Conservation (phyloP, 2,329 filamentous ascomycete genomes). For the Botryotinia globosa region DNA sequence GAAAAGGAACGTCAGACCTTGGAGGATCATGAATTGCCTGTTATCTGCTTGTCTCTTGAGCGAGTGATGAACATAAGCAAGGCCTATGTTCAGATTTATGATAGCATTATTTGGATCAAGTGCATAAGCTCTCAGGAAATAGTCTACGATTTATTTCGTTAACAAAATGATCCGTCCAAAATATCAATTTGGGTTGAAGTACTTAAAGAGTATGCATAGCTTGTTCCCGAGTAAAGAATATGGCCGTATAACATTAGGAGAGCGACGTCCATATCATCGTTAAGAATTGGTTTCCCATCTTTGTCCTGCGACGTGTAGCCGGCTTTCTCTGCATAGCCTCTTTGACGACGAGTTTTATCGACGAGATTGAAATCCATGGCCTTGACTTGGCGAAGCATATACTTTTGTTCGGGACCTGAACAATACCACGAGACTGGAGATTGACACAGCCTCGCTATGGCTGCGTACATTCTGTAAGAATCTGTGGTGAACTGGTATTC, state of each 20-base stretch:
- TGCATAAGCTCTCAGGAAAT: conserved; percentile 76
- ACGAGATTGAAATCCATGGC: conserved; percentile 72
- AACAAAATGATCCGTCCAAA: neutral
- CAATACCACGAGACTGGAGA: conserved; percentile 74
- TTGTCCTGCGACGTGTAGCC: conserved; percentile 41
- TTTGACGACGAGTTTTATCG: conserved; percentile 48
- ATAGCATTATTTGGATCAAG: conserved; percentile 74
- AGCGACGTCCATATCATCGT: conserved; percentile 63
- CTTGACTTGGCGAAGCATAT: conserved; percentile 87
- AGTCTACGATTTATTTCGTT: conserved; percentile 50
- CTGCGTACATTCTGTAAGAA: conserved; percentile 77
- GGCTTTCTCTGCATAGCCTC: conserved; percentile 44
- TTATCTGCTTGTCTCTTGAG: conserved; percentile 90
- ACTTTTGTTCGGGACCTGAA: conserved; percentile 82
- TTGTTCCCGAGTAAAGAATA: conserved; percentile 79
- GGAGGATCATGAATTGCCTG: conserved; percentile 79
- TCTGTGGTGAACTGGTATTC: conserved; percentile 78
- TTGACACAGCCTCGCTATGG: conserved; percentile 72
- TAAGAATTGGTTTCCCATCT: conserved; percentile 36
- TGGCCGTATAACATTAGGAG: conserved; percentile 88
- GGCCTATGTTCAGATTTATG: conserved; percentile 76
- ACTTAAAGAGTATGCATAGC: conserved; percentile 80
- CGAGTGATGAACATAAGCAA: conserved; percentile 83
- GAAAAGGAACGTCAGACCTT: conserved; percentile 79
- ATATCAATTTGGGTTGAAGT: conserved; percentile 23